Percentiles rank a stretch among this genome's conserved stretches.
These are phyloP conservation scores for Metarhizium sp. DNA, from an alignment of 2,329 filamentous ascomycete species.

Conservation along the genomic window DNA sequence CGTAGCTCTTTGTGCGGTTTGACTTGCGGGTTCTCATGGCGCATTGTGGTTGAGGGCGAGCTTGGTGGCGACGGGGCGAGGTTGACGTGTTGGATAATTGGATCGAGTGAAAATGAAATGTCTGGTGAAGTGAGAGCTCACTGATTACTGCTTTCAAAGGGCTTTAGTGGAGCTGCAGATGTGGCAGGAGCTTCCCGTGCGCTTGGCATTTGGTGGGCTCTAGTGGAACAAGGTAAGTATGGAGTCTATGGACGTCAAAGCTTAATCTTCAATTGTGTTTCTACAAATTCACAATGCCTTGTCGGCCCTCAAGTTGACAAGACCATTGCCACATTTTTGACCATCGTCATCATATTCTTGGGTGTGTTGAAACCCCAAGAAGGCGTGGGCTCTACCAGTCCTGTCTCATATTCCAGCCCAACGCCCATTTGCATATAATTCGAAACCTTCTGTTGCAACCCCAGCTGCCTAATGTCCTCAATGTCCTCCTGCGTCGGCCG, in stretches of 20 bases:
- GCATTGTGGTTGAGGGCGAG: neutral
- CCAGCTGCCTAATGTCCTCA: neutral
- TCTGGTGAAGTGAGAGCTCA: too few relatives aligned
- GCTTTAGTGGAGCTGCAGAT: too few relatives aligned
- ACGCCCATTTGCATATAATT: neutral
- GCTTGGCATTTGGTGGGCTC: too few relatives aligned
- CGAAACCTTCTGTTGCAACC: neutral
- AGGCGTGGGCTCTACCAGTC: neutral
- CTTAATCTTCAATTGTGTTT: too few relatives aligned
- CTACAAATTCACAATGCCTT: too few relatives aligned
- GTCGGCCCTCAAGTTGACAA: too few relatives aligned
- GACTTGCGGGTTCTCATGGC: slow-evolving; percentile 28
- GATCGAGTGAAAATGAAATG: too few relatives aligned
- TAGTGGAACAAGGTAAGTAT: too few relatives aligned
- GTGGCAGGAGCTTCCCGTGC: too few relatives aligned
- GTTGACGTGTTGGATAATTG: neutral
- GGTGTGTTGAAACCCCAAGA: neutral
- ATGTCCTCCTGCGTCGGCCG: neutral
- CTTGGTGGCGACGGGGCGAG: neutral
- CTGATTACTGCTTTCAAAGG: too few relatives aligned
- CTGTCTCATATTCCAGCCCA: neutral
- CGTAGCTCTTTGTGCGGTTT: slow-evolving; percentile 25
- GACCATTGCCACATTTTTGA: too few relatives aligned
- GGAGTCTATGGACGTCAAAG: too few relatives aligned
- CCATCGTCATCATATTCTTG: neutral